Conservation (phyloP, 768 basidiomycete species). For the Kondoa malvinella region DNA sequence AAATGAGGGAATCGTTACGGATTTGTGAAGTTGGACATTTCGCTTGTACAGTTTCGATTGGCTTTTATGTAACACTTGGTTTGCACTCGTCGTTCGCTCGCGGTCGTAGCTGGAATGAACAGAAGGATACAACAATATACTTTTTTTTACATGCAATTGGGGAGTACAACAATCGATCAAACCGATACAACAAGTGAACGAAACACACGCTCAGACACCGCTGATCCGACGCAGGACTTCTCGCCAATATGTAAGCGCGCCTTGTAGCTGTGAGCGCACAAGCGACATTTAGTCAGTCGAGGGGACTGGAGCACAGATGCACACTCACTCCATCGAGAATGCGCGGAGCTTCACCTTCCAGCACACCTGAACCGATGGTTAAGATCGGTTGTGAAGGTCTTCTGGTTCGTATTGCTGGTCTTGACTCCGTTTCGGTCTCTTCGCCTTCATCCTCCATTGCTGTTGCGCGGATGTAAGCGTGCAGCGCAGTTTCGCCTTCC, state of each 20-base stretch:
- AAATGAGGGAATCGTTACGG: constrained; percentile 62
- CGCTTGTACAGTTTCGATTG: neutral
- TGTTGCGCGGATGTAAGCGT: neutral
- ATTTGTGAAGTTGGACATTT: neutral
- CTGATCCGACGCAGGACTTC: neutral
- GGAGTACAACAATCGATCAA: too few species aligned
- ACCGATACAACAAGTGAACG: too few species aligned
- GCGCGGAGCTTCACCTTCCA: neutral
- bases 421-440: constrained; percentile 11
- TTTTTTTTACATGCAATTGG: too few species aligned
- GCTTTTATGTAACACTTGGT: too few species aligned
- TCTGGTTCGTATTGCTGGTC: neutral
- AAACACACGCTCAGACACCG: neutral
- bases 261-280: constrained; percentile 1
- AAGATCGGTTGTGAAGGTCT: neutral
- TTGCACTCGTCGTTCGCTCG: too few species aligned
- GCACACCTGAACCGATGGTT: neutral
- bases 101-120: too few species aligned
- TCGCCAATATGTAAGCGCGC: constrained; percentile 2
- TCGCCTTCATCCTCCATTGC: constrained; percentile 7
- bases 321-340: neutral
- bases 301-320: neutral
- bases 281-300: neutral
- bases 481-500: neutral
- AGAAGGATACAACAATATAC: neutral